These are phyloP conservation scores for Nitzschia putrida DNA, from an alignment of 108 stramenopile genomes.

Conservation along the genomic window DNA sequence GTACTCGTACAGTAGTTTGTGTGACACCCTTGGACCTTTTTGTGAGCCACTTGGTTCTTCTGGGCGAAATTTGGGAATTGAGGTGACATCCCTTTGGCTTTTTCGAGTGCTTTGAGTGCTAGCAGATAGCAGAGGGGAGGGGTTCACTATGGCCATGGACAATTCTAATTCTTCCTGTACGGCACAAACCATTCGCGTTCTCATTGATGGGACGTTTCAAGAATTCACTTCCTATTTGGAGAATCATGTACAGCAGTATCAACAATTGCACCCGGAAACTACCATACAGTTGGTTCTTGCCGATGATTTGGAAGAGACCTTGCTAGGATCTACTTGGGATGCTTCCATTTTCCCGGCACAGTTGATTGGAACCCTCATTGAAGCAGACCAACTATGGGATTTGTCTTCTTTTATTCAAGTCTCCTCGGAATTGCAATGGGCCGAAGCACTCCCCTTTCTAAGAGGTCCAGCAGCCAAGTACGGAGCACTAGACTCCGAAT, in stretches of 20 bases:
- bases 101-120: too few species aligned
- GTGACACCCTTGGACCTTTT: too few species aligned
- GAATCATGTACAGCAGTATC: constrained; percentile 23
- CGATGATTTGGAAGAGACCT: background rate
- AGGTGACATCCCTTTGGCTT: too few species aligned
- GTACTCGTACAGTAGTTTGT: too few species aligned
- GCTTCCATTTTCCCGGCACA: constrained; percentile 33
- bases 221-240: constrained; percentile 31
- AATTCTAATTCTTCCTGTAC: too few species aligned
- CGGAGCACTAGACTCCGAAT: background rate
- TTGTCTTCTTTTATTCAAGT: constrained; percentile 14
- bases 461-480: constrained; percentile 1
- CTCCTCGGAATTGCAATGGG: constrained; percentile 15
- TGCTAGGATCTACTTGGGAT: constrained; percentile 27
- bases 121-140: too few species aligned
- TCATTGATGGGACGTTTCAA: constrained; percentile 5
- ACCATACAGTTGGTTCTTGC: constrained; percentile 10
- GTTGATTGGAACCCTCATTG: constrained; percentile 23
- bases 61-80: too few species aligned
- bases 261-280: constrained; percentile 18
- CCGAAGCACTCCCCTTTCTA: constrained; percentile 28
- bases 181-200: constrained; percentile 8
- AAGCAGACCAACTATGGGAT: constrained; percentile 22
- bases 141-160: too few species aligned
- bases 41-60: too few species aligned